A percentile compares a stretch with the other conserved stretches of the same genome.
phyloP scores from a whole-genome alignment of 2,329 filamentous ascomycete genomes.

The Rhynchosporium secalis region DNA sequence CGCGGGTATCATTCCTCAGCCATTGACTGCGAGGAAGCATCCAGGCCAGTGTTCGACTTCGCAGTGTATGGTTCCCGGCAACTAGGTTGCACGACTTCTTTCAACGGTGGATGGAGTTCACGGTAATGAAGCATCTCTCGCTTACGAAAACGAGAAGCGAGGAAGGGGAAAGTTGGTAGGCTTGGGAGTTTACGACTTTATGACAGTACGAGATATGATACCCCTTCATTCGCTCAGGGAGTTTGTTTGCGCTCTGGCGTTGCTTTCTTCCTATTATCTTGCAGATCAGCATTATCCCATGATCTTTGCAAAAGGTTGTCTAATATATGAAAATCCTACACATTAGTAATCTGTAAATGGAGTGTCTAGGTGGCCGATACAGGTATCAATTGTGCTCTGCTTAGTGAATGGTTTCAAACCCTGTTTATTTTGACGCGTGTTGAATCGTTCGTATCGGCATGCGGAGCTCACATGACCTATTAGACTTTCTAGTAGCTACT shows the following conservation, averaged over 20 bases:
- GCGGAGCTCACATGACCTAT: no score
- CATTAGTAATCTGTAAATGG: no score
- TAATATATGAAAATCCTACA: no score
- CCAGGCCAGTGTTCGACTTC: constrained; percentile 35
- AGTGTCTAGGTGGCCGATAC: no score
- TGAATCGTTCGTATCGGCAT: no score
- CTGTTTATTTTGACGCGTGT: no score
- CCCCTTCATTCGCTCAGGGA: constrained; percentile 28
- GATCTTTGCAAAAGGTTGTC: no score
- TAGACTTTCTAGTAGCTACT: no score
- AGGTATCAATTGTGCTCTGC: no score
- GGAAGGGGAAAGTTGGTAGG: not conserved
- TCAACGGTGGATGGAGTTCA: not conserved
- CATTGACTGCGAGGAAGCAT: constrained; percentile 38
- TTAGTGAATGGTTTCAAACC: no score
- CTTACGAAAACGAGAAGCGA: not conserved
- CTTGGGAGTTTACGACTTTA: constrained; percentile 13
- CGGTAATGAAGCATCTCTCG: constrained; percentile 12
- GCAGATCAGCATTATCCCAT: not conserved
- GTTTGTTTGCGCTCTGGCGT: constrained; percentile 1
- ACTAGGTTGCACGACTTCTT: constrained; percentile 20
- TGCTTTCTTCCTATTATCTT: not conserved
- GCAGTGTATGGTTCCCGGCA: constrained; percentile 35
- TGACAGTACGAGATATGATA: constrained; percentile 17
- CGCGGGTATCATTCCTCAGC: constrained; percentile 44